Base-by-base conservation (phyloP, 441 rosid genomes). In the Erodium chrysanthum region DNA sequence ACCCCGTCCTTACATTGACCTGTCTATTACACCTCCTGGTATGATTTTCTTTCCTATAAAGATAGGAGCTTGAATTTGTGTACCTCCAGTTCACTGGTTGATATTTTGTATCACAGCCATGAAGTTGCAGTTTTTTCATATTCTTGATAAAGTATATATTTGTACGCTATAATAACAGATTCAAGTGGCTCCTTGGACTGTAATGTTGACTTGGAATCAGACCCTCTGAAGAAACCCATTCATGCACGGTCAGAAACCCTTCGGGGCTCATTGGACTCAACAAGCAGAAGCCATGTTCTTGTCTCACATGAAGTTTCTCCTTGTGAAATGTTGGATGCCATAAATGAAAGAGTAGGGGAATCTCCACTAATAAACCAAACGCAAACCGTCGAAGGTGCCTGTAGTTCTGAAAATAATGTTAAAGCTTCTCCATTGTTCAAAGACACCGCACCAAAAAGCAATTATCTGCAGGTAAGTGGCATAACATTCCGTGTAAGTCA, bases 391-490 rank as follows among this genome's bases (percentile, higher is more conserved):
- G 54, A 63, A 27, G 73, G 70, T 67, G 14, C 63, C 67, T 64
- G 66, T 35, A 59, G 56, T 70, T 60, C 66, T 23, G 27, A 58
- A 29, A 23, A 65, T 46, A 66, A 64, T 9, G 67, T 17, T 42
- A 60, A 46, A 58, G 64, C 76, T 67, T 46, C 71, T 64, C 60
- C 23, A 35, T 59, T 35, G 67, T 59, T 67, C 56, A 62, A 37
- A 4, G 71, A 67, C 69, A 42, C 25, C 69, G 35, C 72, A 65
- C 64, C 74, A 61, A 67, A 64, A 67, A 66, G 54, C 52, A 68
- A 76, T 70, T 80, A 81, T 68, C 71, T 83, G 64, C 82, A 78
- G 84, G 86, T 73, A 70, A 44, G 72, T 68, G 46, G 29, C 48
- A 54, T 65, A 56, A 35, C 33, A 14, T n/a, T 61, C 50, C 65